Evolutionary conservation across 352 stramenopile genomes (phyloP), one percentile per base, ranked within the genome.

Genomic region (Saprolegnia parasitica): DNA sequence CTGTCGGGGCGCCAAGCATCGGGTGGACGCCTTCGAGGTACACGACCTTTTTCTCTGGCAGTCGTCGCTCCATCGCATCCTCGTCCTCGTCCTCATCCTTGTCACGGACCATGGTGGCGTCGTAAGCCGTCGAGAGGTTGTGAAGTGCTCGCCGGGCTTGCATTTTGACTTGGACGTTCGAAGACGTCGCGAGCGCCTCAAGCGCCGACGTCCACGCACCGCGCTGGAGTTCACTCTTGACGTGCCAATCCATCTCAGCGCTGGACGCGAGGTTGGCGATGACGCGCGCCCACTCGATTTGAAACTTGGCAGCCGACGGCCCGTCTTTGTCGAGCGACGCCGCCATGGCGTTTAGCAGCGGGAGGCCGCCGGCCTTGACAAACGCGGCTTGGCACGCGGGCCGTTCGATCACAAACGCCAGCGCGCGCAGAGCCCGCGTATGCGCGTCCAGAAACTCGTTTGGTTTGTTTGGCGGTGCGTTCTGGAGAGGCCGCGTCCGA

Each of bases 11-110:
- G 72, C 76, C 4, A 76, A 87, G 20, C 21, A 89, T 78, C 10
- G 84, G 81, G 16, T 91, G 81, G 32, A 91, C 83, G 16, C 83
- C 83, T 40, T 91, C 84, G 13, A 87, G 61, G 63, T 91, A 90
- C 66, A 82, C 82, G 13, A 87, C 81, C 11, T 78, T 74, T 1
- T 65, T 73, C 16, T 71, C 52, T 11, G 65, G 67, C 6, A 71
- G 65, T 37, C 75, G 65, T 37, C 75, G 29, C 56, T 78, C 52
- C 5, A 76, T 55, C 1, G 66, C 29, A 5, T 35, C 29, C 5
- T 35, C 29, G 29, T 35, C 29, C 29, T 35, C 29, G 5, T 35
- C 29, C 2, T 35, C 29, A 35, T 35, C 29, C 29, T 35, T 35
- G 29, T 35, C 29, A 35, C 29, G 29, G 29, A 35, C 29, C 29